These are phyloP conservation scores for Leucocoprinus gongylophorus DNA, from an alignment of 1,284 basidiomycete genomes.

Conservation along the genomic window DNA sequence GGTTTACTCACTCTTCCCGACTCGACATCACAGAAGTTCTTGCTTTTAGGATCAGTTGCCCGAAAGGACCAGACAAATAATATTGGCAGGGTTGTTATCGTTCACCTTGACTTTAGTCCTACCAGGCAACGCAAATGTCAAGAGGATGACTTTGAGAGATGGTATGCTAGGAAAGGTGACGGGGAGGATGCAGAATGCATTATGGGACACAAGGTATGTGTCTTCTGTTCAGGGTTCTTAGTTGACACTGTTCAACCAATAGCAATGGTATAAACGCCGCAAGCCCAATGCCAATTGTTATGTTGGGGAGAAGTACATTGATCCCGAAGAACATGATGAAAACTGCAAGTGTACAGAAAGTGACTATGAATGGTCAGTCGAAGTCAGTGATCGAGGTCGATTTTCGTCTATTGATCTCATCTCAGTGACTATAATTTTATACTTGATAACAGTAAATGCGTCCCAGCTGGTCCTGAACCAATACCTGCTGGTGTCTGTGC, in stretches of 20 bases:
- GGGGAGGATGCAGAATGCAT: slow-evolving; percentile 74
- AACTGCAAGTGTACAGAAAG: slow-evolving; percentile 78
- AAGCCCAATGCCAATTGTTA: slow-evolving; percentile 85
- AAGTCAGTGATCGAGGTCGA: neutral
- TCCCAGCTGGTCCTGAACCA: slow-evolving; percentile 78
- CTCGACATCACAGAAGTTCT: slow-evolving; percentile 90
- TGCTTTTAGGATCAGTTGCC: slow-evolving; percentile 73
- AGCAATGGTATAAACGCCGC: slow-evolving; percentile 93
- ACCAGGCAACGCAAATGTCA: slow-evolving; percentile 67
- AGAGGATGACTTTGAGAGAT: slow-evolving; percentile 77
- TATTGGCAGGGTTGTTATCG: slow-evolving; percentile 61
- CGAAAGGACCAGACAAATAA: slow-evolving; percentile 52
- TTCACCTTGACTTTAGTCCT: slow-evolving; percentile 82
- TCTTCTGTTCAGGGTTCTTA: neutral
- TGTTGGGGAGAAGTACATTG: slow-evolving; percentile 86
- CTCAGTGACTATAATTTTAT: slow-evolving; percentile 87
- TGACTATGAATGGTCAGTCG: slow-evolving; percentile 86
- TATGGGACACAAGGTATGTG: slow-evolving; percentile 88
- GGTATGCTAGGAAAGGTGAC: slow-evolving; percentile 70
- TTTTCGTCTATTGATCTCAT: neutral
- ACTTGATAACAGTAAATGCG: slow-evolving; percentile 65
- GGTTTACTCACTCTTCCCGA: slow-evolving; percentile 83
- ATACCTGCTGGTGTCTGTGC: slow-evolving; percentile 76
- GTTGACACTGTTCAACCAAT: neutral
- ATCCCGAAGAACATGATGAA: slow-evolving; percentile 80